A percentile compares a stretch with the other conserved stretches of the same genome.
Conservation (phyloP, 1,284 basidiomycete species). For the Irpex sp. region DNA sequence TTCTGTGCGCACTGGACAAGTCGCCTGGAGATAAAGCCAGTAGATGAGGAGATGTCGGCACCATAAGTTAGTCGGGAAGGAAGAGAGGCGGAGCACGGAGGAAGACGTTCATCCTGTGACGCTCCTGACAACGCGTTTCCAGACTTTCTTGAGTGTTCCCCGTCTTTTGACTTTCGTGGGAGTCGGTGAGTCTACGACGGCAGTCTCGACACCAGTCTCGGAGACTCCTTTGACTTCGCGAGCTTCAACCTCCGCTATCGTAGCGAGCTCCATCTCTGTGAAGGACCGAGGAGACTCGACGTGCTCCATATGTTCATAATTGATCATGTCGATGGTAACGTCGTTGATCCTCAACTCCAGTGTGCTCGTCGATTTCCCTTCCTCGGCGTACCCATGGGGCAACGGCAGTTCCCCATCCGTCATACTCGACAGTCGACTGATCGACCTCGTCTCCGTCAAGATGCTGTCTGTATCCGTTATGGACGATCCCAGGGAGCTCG, state of each 20-base stretch:
- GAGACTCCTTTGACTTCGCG: neutral
- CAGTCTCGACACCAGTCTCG: neutral
- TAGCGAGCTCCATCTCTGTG: neutral
- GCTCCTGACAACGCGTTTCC: neutral
- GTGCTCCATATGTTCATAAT: neutral
- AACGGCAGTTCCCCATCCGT: neutral
- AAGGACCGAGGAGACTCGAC: neutral
- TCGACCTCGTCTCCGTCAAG: neutral
- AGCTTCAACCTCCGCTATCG: neutral
- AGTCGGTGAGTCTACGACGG: neutral
- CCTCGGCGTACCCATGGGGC: constrained; percentile 1
- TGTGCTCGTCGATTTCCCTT: neutral
- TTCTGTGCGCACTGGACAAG: neutral
- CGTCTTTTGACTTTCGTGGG: neutral
- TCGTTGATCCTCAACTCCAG: neutral
- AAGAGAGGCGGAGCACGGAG: neutral
- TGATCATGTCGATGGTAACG: constrained; percentile 1
- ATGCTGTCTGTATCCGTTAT: constrained; percentile 1
- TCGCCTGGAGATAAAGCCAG: neutral
- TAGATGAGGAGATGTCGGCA: neutral
- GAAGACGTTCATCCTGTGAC: neutral
- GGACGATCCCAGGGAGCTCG: neutral
- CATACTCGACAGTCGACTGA: constrained; percentile 7
- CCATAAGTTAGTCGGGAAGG: neutral
- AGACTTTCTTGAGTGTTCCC: neutral